Conservation (phyloP, 768 basidiomycete species). For the Naganishia kalamii region DNA sequence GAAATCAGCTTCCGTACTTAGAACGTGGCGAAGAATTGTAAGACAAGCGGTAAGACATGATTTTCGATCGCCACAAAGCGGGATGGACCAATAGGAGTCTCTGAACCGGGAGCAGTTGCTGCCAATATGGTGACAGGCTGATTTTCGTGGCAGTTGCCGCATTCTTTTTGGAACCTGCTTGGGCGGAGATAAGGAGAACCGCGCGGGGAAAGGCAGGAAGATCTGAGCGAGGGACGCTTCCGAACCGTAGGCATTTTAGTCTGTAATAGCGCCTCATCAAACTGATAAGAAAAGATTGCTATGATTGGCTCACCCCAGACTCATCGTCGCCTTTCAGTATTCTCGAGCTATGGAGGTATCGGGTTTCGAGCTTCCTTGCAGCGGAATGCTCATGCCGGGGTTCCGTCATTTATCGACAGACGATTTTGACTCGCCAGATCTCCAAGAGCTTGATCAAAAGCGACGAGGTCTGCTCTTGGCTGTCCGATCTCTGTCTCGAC, state of each 20-base stretch:
- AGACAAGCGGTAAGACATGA: background rate
- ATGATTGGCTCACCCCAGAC: conserved; percentile 8
- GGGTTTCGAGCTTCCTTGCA: background rate
- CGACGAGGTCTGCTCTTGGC: no score
- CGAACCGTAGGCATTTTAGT: no score
- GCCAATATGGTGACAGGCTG: no score
- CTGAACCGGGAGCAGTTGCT: background rate
- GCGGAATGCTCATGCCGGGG: background rate
- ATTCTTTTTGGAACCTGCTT: background rate
- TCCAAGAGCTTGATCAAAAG: no score
- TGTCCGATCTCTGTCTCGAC: no score
- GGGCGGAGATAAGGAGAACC: background rate
- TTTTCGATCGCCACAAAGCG: background rate
- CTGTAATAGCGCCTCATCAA: no score
- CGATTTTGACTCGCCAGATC: background rate
- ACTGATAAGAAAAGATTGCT: background rate
- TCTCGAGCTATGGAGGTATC: background rate
- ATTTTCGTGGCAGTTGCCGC: no score
- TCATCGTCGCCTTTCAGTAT: background rate
- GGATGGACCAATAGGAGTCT: background rate
- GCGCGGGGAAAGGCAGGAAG: background rate
- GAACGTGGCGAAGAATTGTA: background rate
- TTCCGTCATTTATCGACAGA: background rate
- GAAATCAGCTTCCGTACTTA: background rate
- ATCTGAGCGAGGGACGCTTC: background rate